phyloP scores from a whole-genome alignment of 805 yeast species.

The Candida sithepensis region DNA sequence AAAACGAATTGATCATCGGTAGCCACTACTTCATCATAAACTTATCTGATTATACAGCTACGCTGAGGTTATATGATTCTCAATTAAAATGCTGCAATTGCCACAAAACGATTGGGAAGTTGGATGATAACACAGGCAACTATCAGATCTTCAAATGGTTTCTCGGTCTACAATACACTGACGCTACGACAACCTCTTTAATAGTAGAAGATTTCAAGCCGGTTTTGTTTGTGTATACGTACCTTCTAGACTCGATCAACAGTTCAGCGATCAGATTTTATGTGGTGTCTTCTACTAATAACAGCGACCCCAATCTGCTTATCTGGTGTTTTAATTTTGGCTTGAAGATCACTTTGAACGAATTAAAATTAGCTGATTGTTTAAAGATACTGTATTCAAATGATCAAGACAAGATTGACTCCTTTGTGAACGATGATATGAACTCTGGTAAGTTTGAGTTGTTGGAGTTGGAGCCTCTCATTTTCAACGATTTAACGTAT shows the following conservation, averaged over 20 bases:
- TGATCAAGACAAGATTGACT: slow-evolving; percentile 25
- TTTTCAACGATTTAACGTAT: slow-evolving; percentile 28
- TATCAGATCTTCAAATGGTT: slow-evolving; percentile 57
- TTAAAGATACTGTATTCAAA: slow-evolving; percentile 45
- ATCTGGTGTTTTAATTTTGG: slow-evolving; percentile 53
- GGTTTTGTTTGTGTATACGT: slow-evolving; percentile 34
- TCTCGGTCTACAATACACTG: slow-evolving; percentile 28
- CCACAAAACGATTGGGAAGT: slow-evolving; percentile 36
- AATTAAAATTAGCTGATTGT: slow-evolving; percentile 21
- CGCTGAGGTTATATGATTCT: slow-evolving; percentile 2
- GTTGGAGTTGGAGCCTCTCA: slow-evolving; percentile 36
- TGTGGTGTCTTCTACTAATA: slow-evolving; percentile 18
- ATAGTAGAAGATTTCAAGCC: slow-evolving; percentile 32
- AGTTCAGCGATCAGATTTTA: slow-evolving; percentile 39
- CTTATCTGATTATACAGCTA: slow-evolving; percentile 12
- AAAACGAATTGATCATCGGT: slow-evolving; percentile 48
- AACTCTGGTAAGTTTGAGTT: slow-evolving; percentile 10
- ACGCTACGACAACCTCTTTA: slow-evolving; percentile 4
- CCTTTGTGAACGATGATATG: slow-evolving; percentile 20
- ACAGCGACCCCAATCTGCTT: slow-evolving; percentile 10
- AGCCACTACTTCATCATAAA: slow-evolving; percentile 49
- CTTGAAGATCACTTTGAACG: slow-evolving; percentile 22
- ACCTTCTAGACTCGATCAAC: slow-evolving; percentile 40
- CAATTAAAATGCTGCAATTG: slow-evolving; percentile 37
- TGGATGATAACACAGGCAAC: slow-evolving; percentile 30